phyloP scores from a whole-genome alignment of 2,329 filamentous ascomycete genomes.

The Sporothrix dimorphospora region DNA sequence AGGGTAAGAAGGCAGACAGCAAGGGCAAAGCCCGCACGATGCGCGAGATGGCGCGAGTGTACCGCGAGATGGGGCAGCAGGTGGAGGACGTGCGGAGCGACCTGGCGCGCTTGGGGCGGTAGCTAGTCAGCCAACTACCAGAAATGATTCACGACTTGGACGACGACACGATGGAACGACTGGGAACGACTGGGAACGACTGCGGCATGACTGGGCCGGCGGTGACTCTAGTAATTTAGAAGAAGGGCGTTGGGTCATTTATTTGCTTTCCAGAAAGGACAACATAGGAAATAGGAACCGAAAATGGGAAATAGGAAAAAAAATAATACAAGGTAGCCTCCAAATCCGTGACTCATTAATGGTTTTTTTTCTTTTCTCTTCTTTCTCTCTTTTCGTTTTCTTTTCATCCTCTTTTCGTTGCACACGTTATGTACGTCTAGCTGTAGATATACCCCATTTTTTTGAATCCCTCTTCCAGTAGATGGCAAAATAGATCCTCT shows the following conservation, averaged over 20 bases:
- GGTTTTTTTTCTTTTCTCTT: neutral
- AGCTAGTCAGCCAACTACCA: too few relatives aligned
- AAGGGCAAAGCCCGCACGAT: slow-evolving; percentile 51
- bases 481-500: slow-evolving; percentile 13
- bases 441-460: neutral
- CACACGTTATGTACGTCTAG: slow-evolving; percentile 10
- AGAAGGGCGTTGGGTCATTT: slow-evolving; percentile 18
- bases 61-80: slow-evolving; percentile 54
- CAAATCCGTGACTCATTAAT: slow-evolving; percentile 21
- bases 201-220: neutral
- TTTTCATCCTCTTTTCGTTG: neutral
- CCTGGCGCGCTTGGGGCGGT: slow-evolving; percentile 41
- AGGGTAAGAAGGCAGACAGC: slow-evolving; percentile 40
- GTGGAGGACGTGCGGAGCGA: slow-evolving; percentile 55
- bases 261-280: neutral
- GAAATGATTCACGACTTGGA: neutral
- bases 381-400: neutral
- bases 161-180: neutral
- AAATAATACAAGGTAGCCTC: neutral
- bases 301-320: neutral
- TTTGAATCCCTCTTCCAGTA: neutral
- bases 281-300: neutral
- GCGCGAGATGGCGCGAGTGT: slow-evolving; percentile 57
- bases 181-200: neutral
- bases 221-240: neutral